These are phyloP conservation scores for Nidula microcarpa DNA, from an alignment of 768 basidiomycete genomes.

Conservation along the genomic window DNA sequence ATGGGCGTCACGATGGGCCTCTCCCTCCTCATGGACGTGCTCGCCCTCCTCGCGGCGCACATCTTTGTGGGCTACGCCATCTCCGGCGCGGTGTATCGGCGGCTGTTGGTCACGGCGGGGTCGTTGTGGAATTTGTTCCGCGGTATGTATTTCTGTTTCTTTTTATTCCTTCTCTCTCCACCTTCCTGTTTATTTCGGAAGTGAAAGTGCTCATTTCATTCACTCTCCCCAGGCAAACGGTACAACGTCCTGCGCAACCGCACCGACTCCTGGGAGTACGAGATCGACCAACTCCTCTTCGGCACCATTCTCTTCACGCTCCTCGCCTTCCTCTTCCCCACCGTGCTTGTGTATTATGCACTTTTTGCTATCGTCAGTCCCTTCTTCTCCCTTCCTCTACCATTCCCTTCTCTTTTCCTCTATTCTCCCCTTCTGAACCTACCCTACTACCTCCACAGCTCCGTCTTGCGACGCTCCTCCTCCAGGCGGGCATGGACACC, in stretches of 20 bases:
- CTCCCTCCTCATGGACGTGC: constrained; percentile 61
- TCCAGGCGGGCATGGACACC: constrained; percentile 63
- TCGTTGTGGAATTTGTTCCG: constrained; percentile 89
- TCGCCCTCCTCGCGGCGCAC: constrained; percentile 68
- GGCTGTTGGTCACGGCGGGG: constrained; percentile 51
- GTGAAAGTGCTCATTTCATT: background rate
- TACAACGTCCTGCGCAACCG: constrained; percentile 83
- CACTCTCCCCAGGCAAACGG: constrained; percentile 65
- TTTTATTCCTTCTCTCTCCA: background rate
- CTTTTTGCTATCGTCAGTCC: constrained; percentile 67
- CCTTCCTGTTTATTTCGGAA: background rate
- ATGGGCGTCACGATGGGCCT: constrained; percentile 65
- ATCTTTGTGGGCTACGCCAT: constrained; percentile 67
- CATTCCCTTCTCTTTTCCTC: background rate
- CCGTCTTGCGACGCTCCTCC: constrained; percentile 40
- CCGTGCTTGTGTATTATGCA: constrained; percentile 80
- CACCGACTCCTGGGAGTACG: constrained; percentile 89
- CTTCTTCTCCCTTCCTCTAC: background rate
- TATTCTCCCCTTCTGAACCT: constrained; percentile 22
- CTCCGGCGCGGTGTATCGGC: constrained; percentile 57
- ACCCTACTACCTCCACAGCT: constrained; percentile 34
- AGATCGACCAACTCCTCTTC: constrained; percentile 91
- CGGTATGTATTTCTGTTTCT: constrained; percentile 51
- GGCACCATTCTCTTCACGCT: constrained; percentile 89
- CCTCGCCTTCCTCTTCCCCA: constrained; percentile 78